Evolutionary conservation across 805 yeast species (phyloP), one percentile per base, ranked within the genome.

Genomic region (Saccharomycopsis vini): DNA sequence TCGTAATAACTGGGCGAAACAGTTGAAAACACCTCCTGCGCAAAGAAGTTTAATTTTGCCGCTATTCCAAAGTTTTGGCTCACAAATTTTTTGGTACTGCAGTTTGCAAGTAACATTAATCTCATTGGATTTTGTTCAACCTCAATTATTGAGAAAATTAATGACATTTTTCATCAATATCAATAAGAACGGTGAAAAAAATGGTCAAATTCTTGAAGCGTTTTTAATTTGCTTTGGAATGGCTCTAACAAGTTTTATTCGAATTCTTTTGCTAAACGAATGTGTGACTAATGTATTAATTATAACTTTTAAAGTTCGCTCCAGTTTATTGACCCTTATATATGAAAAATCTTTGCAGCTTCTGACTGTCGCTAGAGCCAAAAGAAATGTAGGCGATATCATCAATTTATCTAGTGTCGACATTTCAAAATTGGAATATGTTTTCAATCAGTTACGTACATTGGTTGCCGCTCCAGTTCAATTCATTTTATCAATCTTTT

Each of bases 391-490:
- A 2, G 95, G 95, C 52, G 94, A 85, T 52, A 82, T 87, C 42
- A 72, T 86, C 51, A 86, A 84, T 54, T 68, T 81, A 55, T 72
- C 84, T 68, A 74, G 92, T 18, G 89, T 83, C 24, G 96, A 87
- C 63, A 77, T 83, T 12, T 63, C 65, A 38, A 68, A 82, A 49
- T 63, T 86, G 22, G 83, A 79, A 55, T 77, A 74, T 31, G 61
- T 82, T 43, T 60, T 75, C n/a, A 67, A 67, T 38, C 69, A 72
- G 47, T 61, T 79, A 20, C 79, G 74, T 50, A 66, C 71, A 3
- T 54, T 79, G 45, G 61, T 80, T 20, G 69, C 81, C 35, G 75
- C 79, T 1, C 87, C 87, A 4, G 58, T 76, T 15, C 68, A 77
- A 46, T 62, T 81, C 30, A 57, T 72, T 0, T 58, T 77, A 32